phyloP scores from a whole-genome alignment of 371 early-diverging fungal species.

The Nematocida sp. region DNA sequence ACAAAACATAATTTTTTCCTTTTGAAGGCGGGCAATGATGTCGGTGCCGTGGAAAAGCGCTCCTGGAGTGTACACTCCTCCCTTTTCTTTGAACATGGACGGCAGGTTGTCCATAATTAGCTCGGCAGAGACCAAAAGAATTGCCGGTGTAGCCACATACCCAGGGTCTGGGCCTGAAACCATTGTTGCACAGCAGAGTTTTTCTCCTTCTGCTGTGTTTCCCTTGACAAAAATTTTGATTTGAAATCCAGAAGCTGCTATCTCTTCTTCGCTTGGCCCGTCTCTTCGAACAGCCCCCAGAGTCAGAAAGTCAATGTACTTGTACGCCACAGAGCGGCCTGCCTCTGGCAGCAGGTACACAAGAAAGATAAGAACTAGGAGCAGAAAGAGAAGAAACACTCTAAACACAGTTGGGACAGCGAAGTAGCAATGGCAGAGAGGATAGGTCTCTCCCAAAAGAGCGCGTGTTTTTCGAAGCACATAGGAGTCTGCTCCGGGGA shows the following conservation, averaged over 20 bases:
- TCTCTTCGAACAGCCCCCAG: slow-evolving; percentile 53
- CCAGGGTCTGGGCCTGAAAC: slow-evolving; percentile 65
- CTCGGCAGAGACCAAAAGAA: slow-evolving; percentile 43
- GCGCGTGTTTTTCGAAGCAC: slow-evolving; percentile 58
- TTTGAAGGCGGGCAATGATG: slow-evolving; percentile 51
- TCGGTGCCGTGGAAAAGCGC: slow-evolving; percentile 55
- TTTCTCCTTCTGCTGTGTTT: slow-evolving; percentile 10
- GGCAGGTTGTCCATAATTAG: slow-evolving; percentile 50
- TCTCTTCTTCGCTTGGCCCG: slow-evolving; percentile 48
- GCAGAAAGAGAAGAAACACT: background rate
- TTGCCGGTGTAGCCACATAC: slow-evolving; percentile 61
- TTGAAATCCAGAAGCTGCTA: slow-evolving; percentile 54
- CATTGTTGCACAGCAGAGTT: slow-evolving; percentile 20
- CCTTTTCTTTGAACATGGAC: slow-evolving; percentile 23
- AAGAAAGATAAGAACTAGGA: slow-evolving; percentile 10
- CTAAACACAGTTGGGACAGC: slow-evolving; percentile 1
- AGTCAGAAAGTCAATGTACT: slow-evolving; percentile 49
- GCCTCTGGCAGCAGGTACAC: slow-evolving; percentile 14
- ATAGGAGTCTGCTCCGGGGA: slow-evolving; percentile 61
- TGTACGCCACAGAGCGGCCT: background rate
- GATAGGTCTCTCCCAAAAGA: slow-evolving; percentile 21
- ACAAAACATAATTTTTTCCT: slow-evolving; percentile 56
- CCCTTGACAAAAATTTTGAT: slow-evolving; percentile 52
- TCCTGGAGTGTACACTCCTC: slow-evolving; percentile 64
- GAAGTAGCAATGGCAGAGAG: slow-evolving; percentile 49